Base-by-base conservation (phyloP, 1,139 yeast species). In the Barnettozyma hawaiiensis region DNA sequence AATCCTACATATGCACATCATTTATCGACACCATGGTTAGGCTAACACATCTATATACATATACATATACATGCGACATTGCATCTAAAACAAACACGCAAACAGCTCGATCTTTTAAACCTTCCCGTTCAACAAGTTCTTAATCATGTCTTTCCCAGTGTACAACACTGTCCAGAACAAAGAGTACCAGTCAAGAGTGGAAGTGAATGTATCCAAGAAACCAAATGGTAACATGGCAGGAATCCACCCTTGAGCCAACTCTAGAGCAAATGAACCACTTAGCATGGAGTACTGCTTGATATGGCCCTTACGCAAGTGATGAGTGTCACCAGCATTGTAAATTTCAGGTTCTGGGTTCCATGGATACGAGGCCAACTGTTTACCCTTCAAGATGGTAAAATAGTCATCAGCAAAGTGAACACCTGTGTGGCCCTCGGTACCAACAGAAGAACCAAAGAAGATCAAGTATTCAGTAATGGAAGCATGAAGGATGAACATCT, bases 181-280 rank as follows among this genome's bases (percentile, higher is more conserved):
- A 20, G 95, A 78, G 54, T 70, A 63, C 51, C 82, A 65, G 63
- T 92, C 98, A 55, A 89, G 65, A 12, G 97, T 92, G 35, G 95
- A 82, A 43, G 83, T 74, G 47, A 85, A 60, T 7, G 84, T 78
- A 60, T 87, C 96, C 47, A 86, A 69, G 64, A 92, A 78, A 0
- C 98, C 98, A 62, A 92, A 94, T 18, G 97, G 97, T 51, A 94
- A 73, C 98, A 92, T 92, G 41, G 94, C 82, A 28, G 98, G 98
- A 53, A 92, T 86, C 95, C 96, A 92, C 45, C 98, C 98, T 69
- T 92, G 98, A 7, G 98, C 98, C 59, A 92, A 75, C 63, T 92
- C 98, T 55, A 92, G 70, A 7, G 98, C 97, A 66, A 81, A 90
- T 0, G 86, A 71, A 28, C 82, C 94, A 33, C 76, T 64, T 1